Conservation (phyloP, 2,329 filamentous ascomycete species). For the Grosmannia huntii region DNA sequence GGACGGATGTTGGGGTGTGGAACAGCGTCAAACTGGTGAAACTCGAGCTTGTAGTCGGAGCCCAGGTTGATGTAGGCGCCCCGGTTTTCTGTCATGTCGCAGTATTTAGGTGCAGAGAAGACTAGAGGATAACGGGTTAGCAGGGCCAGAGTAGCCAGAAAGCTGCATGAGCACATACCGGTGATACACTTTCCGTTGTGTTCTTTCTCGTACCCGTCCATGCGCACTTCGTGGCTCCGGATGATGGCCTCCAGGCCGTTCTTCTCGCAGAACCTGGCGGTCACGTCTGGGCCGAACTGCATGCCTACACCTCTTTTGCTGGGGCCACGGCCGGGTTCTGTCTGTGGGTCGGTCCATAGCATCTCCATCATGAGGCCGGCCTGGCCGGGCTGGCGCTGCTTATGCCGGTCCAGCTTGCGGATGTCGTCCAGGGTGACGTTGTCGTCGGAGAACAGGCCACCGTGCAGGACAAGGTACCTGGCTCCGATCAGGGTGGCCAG, state of each 20-base stretch:
- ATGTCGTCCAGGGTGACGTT: conserved; percentile 87
- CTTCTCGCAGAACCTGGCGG: conserved; percentile 90
- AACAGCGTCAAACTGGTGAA: conserved; percentile 89
- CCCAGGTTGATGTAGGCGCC: conserved; percentile 97
- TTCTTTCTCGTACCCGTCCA: conserved; percentile 98
- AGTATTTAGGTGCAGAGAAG: conserved; percentile 95
- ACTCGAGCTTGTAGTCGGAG: conserved; percentile 80
- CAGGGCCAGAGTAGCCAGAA: neutral
- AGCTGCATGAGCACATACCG: conserved; percentile 33
- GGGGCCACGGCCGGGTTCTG: conserved; percentile 71
- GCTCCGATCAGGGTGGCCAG: conserved; percentile 82
- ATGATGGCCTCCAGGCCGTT: conserved; percentile 93
- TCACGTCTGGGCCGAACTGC: conserved; percentile 94
- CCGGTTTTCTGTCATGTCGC: conserved; percentile 95
- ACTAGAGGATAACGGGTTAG: conserved; percentile 33
- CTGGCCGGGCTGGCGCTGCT: conserved; percentile 53
- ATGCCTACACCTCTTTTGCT: conserved; percentile 95
- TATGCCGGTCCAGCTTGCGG: conserved; percentile 35
- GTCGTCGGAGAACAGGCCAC: conserved; percentile 92
- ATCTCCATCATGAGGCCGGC: conserved; percentile 99
- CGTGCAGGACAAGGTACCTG: conserved; percentile 87
- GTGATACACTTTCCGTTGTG: conserved; percentile 94
- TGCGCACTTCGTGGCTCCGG: conserved; percentile 92
- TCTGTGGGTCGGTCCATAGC: conserved; percentile 96
- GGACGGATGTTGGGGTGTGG: conserved; percentile 91